These are phyloP conservation scores for Penicillium expansum DNA, from an alignment of 2,329 filamentous ascomycete species.

Conservation along the genomic window DNA sequence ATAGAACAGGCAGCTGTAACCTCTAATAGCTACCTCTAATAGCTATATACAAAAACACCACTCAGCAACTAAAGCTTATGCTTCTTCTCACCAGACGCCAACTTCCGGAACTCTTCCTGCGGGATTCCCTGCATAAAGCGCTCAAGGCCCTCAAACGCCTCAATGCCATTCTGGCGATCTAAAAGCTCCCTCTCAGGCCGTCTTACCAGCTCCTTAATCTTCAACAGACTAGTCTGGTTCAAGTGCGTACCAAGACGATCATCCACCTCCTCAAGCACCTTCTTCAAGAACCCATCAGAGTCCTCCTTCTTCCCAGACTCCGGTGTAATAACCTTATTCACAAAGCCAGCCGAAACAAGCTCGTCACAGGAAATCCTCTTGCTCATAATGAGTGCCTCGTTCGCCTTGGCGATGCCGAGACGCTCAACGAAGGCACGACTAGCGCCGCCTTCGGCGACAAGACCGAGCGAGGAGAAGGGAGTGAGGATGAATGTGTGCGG, in stretches of 20 bases:
- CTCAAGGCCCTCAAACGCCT: slow-evolving; percentile 82
- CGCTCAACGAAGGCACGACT: slow-evolving; percentile 75
- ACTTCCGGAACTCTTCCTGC: slow-evolving; percentile 81
- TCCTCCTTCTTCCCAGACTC: slow-evolving; percentile 58
- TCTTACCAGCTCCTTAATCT: slow-evolving; percentile 81
- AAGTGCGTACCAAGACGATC: slow-evolving; percentile 77
- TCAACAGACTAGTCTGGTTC: slow-evolving; percentile 71
- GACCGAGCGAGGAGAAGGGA: slow-evolving; percentile 83
- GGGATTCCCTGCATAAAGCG: slow-evolving; percentile 77
- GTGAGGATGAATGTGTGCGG: slow-evolving; percentile 83
- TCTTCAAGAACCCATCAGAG: slow-evolving; percentile 64
- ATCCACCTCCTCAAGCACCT: slow-evolving; percentile 76
- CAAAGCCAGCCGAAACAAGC: slow-evolving; percentile 72
- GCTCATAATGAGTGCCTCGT: slow-evolving; percentile 91
- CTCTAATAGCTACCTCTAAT: background rate
- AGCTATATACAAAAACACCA: slow-evolving; percentile 4
- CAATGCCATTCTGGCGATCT: slow-evolving; percentile 73
- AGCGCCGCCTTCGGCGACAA: slow-evolving; percentile 85
- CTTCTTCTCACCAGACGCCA: slow-evolving; percentile 84
- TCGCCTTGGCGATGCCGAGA: slow-evolving; percentile 76
- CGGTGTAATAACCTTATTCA: slow-evolving; percentile 73
- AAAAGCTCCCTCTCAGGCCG: slow-evolving; percentile 68
- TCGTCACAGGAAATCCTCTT: slow-evolving; percentile 71
- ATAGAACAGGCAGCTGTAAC: background rate
- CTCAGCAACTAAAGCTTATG: slow-evolving; percentile 70